These are phyloP conservation scores for Trichocladium uniseriatum DNA, from an alignment of 495 filamentous ascomycete species.

Conservation along the genomic window DNA sequence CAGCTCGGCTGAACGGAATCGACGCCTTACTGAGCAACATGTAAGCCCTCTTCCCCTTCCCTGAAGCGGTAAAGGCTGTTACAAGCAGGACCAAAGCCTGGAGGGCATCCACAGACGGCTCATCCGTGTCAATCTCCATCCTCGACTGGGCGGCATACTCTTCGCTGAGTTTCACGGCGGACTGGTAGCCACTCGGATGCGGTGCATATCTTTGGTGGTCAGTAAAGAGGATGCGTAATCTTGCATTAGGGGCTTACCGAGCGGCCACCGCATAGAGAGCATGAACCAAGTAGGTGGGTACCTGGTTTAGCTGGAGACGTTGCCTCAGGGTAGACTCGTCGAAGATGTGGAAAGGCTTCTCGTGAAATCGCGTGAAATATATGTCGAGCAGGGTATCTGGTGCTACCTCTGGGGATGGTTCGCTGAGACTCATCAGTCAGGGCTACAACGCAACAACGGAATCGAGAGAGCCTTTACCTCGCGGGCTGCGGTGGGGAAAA, in stretches of 20 bases:
- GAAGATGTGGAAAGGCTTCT: slow-evolving; percentile 67
- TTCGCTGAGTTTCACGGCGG: slow-evolving; percentile 50
- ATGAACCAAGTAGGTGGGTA: slow-evolving; percentile 53
- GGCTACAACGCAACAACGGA: neutral
- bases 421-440: slow-evolving; percentile 22
- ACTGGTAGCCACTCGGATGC: slow-evolving; percentile 50
- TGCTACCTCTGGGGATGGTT: slow-evolving; percentile 34
- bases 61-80: slow-evolving; percentile 62
- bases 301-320: slow-evolving; percentile 52
- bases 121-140: slow-evolving; percentile 62
- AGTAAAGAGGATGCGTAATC: neutral
- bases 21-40: slow-evolving; percentile 61
- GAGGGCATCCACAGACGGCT: slow-evolving; percentile 64
- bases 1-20: neutral
- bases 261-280: slow-evolving; percentile 66
- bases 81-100: slow-evolving; percentile 70
- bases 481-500: slow-evolving; percentile 8
- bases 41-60: slow-evolving; percentile 75
- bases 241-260: slow-evolving; percentile 38
- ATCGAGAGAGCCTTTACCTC: too few relatives aligned
- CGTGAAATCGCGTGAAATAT: slow-evolving; percentile 68
- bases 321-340: slow-evolving; percentile 64
- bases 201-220: slow-evolving; percentile 51
- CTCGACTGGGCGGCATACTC: slow-evolving; percentile 60
- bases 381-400: slow-evolving; percentile 59